These are phyloP conservation scores for Crithidia mellificae DNA, from an alignment of 208 protist genomes.

Conservation along the genomic window DNA sequence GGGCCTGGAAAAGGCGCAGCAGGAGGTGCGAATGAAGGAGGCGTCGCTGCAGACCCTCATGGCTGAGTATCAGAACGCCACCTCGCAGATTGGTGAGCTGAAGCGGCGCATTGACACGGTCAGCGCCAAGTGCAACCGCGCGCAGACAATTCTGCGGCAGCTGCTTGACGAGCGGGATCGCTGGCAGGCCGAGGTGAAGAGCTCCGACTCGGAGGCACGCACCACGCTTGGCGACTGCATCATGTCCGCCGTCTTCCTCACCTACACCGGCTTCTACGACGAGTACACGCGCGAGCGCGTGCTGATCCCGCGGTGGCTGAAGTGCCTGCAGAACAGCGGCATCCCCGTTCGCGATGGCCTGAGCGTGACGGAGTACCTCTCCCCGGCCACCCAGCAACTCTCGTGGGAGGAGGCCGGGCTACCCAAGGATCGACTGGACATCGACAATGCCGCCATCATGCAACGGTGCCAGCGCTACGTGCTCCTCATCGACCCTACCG, in stretches of 20 bases:
- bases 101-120: constrained; percentile 89
- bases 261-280: constrained; percentile 99
- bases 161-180: constrained; percentile 93
- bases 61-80: constrained; percentile 95
- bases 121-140: constrained; percentile 91
- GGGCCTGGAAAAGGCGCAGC: constrained; percentile 59
- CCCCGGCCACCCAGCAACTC: constrained; percentile 90
- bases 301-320: constrained; percentile 88
- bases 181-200: constrained; percentile 92
- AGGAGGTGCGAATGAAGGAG: constrained; percentile 90
- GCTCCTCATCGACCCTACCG: constrained; percentile 99
- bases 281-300: constrained; percentile 87
- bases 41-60: constrained; percentile 86
- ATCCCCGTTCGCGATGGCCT: constrained; percentile 73
- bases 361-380: constrained; percentile 93
- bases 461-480: constrained; percentile 94
- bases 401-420: constrained; percentile 94
- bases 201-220: constrained; percentile 84
- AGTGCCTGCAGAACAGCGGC: constrained; percentile 52
- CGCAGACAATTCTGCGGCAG: constrained; percentile 89
- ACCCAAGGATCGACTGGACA: constrained; percentile 96
- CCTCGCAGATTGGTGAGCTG: constrained; percentile 90
- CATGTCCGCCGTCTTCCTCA: constrained; percentile 94
- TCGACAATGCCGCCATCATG: constrained; percentile 99
- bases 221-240: constrained; percentile 97